Evolutionary conservation across 148 eudicot species (phyloP).

Genomic region (Chenopodium suecicum): DNA sequence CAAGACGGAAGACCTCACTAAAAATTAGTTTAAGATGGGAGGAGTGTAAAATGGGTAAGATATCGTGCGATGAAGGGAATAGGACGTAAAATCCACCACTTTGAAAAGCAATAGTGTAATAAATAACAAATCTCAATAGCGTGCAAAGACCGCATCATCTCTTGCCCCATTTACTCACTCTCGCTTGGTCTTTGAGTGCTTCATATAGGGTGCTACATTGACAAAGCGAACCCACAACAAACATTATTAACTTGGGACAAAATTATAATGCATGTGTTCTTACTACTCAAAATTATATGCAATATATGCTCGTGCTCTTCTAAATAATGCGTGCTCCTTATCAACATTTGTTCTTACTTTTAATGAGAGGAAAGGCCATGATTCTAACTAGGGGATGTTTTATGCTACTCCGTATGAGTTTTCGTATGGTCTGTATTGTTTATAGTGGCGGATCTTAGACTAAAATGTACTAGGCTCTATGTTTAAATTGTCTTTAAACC

Average conservation of each 20-base stretch:
- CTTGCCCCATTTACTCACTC: conserved; percentile 7
- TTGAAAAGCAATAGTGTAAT: not conserved
- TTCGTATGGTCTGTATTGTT: too few relatives aligned
- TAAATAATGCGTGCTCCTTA: not conserved
- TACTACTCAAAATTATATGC: not conserved
- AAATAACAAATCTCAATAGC: conserved; percentile 10
- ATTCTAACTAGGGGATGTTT: not conserved
- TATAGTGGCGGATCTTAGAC: too few relatives aligned
- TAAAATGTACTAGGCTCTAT: too few relatives aligned
- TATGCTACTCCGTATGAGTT: too few relatives aligned
- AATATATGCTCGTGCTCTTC: not conserved
- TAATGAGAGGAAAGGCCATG: not conserved
- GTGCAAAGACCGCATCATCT: conserved; percentile 23
- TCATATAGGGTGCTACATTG: too few relatives aligned
- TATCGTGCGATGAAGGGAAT: too few relatives aligned
- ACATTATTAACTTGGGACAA: not conserved
- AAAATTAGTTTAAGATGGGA: too few relatives aligned
- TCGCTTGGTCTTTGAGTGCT: not conserved
- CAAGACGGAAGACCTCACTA: too few relatives aligned
- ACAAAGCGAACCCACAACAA: too few relatives aligned
- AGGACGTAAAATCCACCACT: not conserved
- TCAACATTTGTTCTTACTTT: not conserved
- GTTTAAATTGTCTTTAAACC: too few relatives aligned
- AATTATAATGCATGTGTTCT: conserved; percentile 12
- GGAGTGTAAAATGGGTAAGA: too few relatives aligned